A percentile compares a stretch with the other conserved stretches of the same genome.
These are phyloP conservation scores for Candida pseudoglaebosa DNA, from an alignment of 805 yeast genomes.

Conservation along the genomic window DNA sequence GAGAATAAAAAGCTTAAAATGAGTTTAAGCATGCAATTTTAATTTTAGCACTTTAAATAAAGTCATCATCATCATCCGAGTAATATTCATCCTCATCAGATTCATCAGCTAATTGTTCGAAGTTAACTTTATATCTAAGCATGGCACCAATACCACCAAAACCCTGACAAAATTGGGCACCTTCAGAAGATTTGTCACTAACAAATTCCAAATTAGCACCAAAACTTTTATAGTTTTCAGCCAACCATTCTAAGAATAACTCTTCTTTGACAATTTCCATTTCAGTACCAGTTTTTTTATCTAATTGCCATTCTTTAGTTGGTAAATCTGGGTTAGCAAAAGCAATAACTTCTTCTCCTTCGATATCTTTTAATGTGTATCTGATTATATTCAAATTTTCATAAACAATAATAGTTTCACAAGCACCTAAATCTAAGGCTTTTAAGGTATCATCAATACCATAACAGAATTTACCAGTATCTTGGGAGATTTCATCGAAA, in stretches of 20 bases:
- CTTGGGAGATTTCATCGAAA: conserved; percentile 97
- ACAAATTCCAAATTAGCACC: conserved; percentile 97
- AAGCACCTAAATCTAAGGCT: conserved; percentile 94
- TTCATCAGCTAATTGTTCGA: conserved; percentile 89
- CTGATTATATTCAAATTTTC: conserved; percentile 87
- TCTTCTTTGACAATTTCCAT: conserved; percentile 86
- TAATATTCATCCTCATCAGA: conserved; percentile 81
- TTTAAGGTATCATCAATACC: conserved; percentile 96
- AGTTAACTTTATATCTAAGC: conserved; percentile 93
- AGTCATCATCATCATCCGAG: conserved; percentile 60
- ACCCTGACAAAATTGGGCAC: conserved; percentile 97
- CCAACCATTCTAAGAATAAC: conserved; percentile 93
- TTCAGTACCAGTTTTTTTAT: conserved; percentile 83
- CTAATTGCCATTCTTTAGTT: conserved; percentile 72
- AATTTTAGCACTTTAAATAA: conserved; percentile 24
- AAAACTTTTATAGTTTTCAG: conserved; percentile 88
- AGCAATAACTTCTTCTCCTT: conserved; percentile 70
- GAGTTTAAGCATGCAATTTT: conserved; percentile 4
- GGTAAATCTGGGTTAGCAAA: conserved; percentile 70
- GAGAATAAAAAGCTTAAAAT: neutral
- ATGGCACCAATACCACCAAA: conserved; percentile 99
- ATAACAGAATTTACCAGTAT: conserved; percentile 95
- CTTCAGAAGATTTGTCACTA: conserved; percentile 94
- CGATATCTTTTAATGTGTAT: conserved; percentile 78
- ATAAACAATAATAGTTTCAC: conserved; percentile 87